Evolutionary conservation across 2,329 filamentous ascomycete genomes (phyloP), one percentile per base, ranked within the genome.

Genomic region (Colletotrichum brevisporum): DNA sequence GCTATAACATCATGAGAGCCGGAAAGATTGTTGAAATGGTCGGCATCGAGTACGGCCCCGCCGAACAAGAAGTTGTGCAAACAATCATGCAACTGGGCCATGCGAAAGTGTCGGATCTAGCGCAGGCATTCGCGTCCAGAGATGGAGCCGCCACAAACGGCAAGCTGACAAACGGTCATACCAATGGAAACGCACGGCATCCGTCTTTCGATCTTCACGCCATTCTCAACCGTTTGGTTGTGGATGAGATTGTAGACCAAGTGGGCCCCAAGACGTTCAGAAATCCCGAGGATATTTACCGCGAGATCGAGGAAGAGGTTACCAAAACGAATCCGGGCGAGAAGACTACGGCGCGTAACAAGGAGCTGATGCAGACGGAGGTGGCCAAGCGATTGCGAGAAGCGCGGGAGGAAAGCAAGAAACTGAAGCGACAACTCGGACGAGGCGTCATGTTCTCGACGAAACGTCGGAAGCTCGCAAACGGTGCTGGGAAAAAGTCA

Each of bases 11-110:
- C 51, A 85, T 95, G 45, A 92, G 96, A 67, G 89, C 89, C 4
- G 94, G 94, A 51, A 96, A 94, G 80, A 92, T 97, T 47, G 83
- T 96, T 31, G 89, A 94, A 72, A 84, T 94, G 69, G 87, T 96
- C 51, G 90, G 94, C 73, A 87, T 86, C 41, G 89, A 91, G 73
- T 91, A 94, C 77, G 95, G 95, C 18, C 83, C 85, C n/a, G 87
- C 90, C 71, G 94, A 94, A 36, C 89, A 90, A 65, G 89, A 91
- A 70, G 85, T 98, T 47, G 87, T 96, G 68, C 90, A 93, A 74
- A 92, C 91, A 36, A 83, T 98, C 50, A 83, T 97, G 69, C 86
- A 91, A 63, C 85, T 95, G 18, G 95, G 95, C 1, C 92, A 96
- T 81, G 91, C 92, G 36, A 90, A 89, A 76, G 85, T 95, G 41